Evolutionary conservation across 2,329 filamentous ascomycete species (phyloP).

Genomic region (Cadophora sp.): DNA sequence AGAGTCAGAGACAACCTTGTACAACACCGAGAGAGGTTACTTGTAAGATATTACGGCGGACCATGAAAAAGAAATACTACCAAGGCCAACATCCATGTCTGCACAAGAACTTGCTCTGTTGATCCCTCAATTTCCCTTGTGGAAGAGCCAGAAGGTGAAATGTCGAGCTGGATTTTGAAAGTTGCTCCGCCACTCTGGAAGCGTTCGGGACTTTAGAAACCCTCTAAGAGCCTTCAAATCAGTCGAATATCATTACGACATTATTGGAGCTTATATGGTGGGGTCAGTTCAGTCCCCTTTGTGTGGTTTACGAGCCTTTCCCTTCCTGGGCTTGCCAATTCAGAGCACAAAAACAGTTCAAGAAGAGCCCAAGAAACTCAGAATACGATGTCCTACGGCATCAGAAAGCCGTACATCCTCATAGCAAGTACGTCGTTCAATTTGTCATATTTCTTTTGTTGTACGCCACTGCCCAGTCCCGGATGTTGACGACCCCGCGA

Average conservation of each 20-base stretch:
- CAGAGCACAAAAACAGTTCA: not conserved
- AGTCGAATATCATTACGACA: not conserved
- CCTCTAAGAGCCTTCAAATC: not conserved
- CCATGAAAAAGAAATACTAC: constrained; percentile 15
- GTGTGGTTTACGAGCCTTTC: not conserved
- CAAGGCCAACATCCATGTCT: not conserved
- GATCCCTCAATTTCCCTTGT: not conserved
- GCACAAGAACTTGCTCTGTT: not conserved
- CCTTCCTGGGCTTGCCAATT: not conserved
- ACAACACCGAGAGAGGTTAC: constrained; percentile 66
- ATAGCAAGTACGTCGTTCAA: constrained; percentile 5
- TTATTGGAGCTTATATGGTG: not conserved
- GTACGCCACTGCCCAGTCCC: constrained; percentile 9
- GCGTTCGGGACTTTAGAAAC: too few species aligned
- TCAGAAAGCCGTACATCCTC: constrained; percentile 4
- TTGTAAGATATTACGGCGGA: constrained; percentile 46
- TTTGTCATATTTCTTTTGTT: constrained; percentile 11
- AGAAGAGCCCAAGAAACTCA: not conserved
- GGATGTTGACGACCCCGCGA: constrained; percentile 14
- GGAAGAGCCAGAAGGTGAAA: not conserved
- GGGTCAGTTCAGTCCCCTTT: not conserved
- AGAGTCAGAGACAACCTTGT: constrained; percentile 66
- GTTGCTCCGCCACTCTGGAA: not conserved
- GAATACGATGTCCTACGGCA: not conserved
- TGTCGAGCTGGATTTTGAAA: not conserved